Evolutionary conservation across 108 stramenopile species (phyloP).

Genomic region (Cyclotella choctawhatcheeana): DNA sequence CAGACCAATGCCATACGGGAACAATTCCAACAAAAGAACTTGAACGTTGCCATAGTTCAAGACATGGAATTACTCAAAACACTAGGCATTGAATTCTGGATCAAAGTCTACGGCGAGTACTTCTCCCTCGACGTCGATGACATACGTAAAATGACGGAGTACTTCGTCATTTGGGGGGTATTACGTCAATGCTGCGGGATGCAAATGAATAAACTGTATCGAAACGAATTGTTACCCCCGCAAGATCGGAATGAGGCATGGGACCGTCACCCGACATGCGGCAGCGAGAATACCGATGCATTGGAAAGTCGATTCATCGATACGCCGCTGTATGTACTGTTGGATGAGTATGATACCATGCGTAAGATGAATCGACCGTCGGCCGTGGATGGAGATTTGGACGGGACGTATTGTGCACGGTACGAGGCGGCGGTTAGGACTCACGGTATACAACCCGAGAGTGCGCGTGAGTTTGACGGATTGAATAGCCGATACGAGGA

Average conservation of each 20-base stretch:
- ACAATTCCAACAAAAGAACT: neutral
- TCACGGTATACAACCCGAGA: neutral
- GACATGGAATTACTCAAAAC: constrained; percentile 1
- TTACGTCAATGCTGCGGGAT: constrained; percentile 13
- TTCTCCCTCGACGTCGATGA: neutral
- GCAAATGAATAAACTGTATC: constrained; percentile 14
- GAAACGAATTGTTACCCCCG: neutral
- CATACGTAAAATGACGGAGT: neutral
- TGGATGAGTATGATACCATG: neutral
- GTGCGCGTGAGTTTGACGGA: neutral
- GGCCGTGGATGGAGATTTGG: constrained; percentile 9
- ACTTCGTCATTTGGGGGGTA: constrained; percentile 10
- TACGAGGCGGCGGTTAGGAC: neutral
- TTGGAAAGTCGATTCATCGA: constrained; percentile 3
- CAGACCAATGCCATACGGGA: neutral
- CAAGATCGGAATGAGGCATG: neutral
- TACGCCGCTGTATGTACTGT: constrained; percentile 3
- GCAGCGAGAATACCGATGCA: neutral
- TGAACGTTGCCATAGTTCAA: constrained; percentile 6
- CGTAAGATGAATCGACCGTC: neutral
- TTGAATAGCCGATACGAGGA: neutral
- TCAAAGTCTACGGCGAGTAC: neutral
- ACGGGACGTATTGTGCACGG: constrained; percentile 19
- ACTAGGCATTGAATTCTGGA: neutral
- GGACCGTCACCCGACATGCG: neutral